Percentiles rank a stretch among this genome's conserved stretches.
Conservation (phyloP, 306 rosid species). For the Vigna mungo region DNA sequence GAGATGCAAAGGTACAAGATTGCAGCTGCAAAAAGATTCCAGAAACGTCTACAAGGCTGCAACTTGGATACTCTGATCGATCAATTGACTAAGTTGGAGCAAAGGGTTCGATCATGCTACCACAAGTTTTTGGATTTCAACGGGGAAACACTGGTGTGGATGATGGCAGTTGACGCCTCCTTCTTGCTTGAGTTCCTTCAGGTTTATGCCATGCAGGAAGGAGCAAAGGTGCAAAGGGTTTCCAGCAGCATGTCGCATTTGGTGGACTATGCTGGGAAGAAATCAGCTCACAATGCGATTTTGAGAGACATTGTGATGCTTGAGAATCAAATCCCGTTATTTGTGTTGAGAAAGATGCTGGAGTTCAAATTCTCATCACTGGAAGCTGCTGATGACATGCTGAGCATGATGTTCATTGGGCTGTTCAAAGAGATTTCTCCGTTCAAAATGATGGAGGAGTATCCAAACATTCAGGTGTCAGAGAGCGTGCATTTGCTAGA, state of each 20-base stretch:
- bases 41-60: conserved; percentile 52
- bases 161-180: conserved; percentile 74
- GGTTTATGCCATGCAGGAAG: conserved; percentile 58
- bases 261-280: conserved; percentile 65
- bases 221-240: conserved; percentile 36
- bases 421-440: conserved; percentile 70
- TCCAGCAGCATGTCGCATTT: conserved; percentile 73
- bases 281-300: conserved; percentile 67
- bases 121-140: conserved; percentile 76
- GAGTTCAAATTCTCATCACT: conserved; percentile 53
- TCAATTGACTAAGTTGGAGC: conserved; percentile 59
- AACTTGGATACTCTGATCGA: conserved; percentile 59
- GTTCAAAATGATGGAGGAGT: conserved; percentile 55
- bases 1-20: conserved; percentile 83
- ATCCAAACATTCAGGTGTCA: conserved; percentile 53
- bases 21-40: conserved; percentile 66
- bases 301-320: conserved; percentile 82
- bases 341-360: conserved; percentile 65
- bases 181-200: conserved; percentile 78
- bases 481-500: conserved; percentile 68
- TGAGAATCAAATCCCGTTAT: conserved; percentile 83
- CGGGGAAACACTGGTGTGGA: conserved; percentile 78
- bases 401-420: conserved; percentile 63
- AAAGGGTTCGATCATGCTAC: conserved; percentile 61
- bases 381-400: conserved; percentile 56